Conservation (phyloP, 2,329 filamentous ascomycete genomes). For the Mollisia scopiformis region DNA sequence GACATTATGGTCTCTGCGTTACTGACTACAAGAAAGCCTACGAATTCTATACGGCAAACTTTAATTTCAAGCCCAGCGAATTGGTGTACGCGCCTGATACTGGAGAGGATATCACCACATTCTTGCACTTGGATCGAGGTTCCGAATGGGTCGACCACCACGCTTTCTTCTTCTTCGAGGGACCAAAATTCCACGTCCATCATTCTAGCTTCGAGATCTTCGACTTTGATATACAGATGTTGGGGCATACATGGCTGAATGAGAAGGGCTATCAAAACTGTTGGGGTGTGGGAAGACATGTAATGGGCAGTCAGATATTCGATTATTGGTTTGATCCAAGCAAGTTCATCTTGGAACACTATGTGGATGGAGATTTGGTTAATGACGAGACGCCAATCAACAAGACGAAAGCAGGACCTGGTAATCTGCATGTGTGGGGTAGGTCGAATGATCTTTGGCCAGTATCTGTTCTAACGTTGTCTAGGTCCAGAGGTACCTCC, state of each 20-base stretch:
- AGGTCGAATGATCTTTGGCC: slow-evolving; percentile 18
- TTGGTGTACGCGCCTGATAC: slow-evolving; percentile 25
- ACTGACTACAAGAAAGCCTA: slow-evolving; percentile 52
- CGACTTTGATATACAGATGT: slow-evolving; percentile 70
- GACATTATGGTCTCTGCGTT: slow-evolving; percentile 57
- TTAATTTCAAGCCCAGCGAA: slow-evolving; percentile 56
- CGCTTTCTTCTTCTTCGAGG: slow-evolving; percentile 51
- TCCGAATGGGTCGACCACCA: slow-evolving; percentile 56
- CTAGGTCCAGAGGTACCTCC: slow-evolving; percentile 26
- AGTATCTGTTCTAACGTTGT: slow-evolving; percentile 12
- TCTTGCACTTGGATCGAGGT: slow-evolving; percentile 58
- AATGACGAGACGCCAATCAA: slow-evolving; percentile 41
- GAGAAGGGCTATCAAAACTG: slow-evolving; percentile 64
- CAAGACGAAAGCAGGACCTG: slow-evolving; percentile 18
- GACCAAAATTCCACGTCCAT: slow-evolving; percentile 45
- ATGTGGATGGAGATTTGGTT: slow-evolving; percentile 70
- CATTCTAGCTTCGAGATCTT: slow-evolving; percentile 72
- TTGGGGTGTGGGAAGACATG: slow-evolving; percentile 73
- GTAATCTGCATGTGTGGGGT: slow-evolving; percentile 33
- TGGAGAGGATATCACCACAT: slow-evolving; percentile 46
- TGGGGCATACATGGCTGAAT: slow-evolving; percentile 71
- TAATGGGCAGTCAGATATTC: slow-evolving; percentile 72
- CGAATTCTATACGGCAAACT: slow-evolving; percentile 52
- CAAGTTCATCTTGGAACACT: slow-evolving; percentile 69
- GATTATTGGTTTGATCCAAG: slow-evolving; percentile 67